phyloP scores from a whole-genome alignment of 176 grass and related monocot species.

The Bothriochloa decipiens region DNA sequence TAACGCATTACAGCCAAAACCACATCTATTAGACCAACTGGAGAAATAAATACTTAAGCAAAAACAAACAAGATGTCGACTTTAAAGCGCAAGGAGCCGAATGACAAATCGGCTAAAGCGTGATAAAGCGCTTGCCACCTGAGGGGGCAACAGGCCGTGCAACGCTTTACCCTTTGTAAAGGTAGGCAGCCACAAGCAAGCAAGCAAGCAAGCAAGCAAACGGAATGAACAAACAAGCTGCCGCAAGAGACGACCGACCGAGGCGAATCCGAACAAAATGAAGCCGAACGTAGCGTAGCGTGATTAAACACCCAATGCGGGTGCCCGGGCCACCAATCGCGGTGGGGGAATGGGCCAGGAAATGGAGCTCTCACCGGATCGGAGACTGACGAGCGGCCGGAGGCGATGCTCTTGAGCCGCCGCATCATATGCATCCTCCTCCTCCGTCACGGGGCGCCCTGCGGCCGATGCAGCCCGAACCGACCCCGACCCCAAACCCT shows the following conservation, averaged over 20 bases:
- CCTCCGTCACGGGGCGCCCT: not conserved
- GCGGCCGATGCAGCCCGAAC: slow-evolving; percentile 4
- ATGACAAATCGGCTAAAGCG: slow-evolving; percentile 38
- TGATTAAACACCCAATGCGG: slow-evolving; percentile 41
- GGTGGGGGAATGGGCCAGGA: not conserved
- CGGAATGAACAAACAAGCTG: slow-evolving; percentile 9
- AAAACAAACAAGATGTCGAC: slow-evolving; percentile 38
- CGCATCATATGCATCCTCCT: slow-evolving; percentile 98
- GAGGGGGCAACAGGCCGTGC: slow-evolving; percentile 22
- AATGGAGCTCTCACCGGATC: slow-evolving; percentile 78
- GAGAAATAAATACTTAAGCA: slow-evolving; percentile 36
- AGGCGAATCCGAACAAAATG: not conserved
- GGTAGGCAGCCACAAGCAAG: not conserved
- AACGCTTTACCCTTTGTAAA: not conserved
- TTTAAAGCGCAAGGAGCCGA: slow-evolving; percentile 32
- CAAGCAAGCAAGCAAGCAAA: slow-evolving; percentile 19
- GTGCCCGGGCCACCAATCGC: slow-evolving; percentile 12
- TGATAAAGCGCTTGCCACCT: slow-evolving; percentile 42
- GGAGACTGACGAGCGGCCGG: slow-evolving; percentile 82
- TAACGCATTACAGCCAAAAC: slow-evolving; percentile 24
- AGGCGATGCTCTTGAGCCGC: slow-evolving; percentile 95
- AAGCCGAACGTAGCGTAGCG: not conserved
- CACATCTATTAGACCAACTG: slow-evolving; percentile 10
- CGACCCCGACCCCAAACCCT: slow-evolving; percentile 53
- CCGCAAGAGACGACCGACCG: not conserved